Evolutionary conservation across 2,329 filamentous ascomycete species (phyloP), one percentile per base, ranked within the genome.

Genomic region (Epichloe sibirici): DNA sequence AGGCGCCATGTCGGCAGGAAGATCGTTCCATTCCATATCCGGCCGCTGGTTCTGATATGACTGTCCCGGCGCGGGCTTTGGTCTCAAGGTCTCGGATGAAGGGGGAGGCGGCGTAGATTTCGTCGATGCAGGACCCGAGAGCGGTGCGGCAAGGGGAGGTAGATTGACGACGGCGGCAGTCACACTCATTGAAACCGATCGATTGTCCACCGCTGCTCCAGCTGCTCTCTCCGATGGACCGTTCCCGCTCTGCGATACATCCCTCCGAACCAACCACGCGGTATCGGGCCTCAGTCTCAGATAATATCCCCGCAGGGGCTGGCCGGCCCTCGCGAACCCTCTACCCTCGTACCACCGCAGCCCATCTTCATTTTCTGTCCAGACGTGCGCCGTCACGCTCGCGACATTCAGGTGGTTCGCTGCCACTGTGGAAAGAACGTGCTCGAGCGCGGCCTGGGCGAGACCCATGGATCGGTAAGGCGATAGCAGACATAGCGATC

Each of bases 301-400:
- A 65, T 86, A 86, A 63, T 86, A 86, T 3, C 75, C 75, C 37
- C 71, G 63, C 9, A 83, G 63, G n/a, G 72, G 69, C 38, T 71
- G 60, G 13, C 69, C 71, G 48, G 74, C 70, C 49, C 71, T 69
- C 53, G 62, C 60, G 62, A 86, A 86, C 3, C 80, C 79, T 9
- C 79, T 73, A 25, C 72, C 70, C 35, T 69, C 61, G 66, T 86
- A 86, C 82, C 82, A 86, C 53, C 70, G 70, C 55, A 85, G 65
- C 0, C 75, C 82, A 21, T 84, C 81, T 2, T 76, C 73, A 62
- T 84, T 85, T 54, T 81, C 74, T 11, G 81, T 82, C 82, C 82
- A 86, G 15, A 85, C 82, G 63, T 86, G 82, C 4, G 82, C 82
- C 57, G 80, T 84, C 15, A 83, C 69, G 44, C 71, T 59, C 38